phyloP scores from a whole-genome alignment of 31 red algal genomes.

The Bonnemaisonia californica region DNA sequence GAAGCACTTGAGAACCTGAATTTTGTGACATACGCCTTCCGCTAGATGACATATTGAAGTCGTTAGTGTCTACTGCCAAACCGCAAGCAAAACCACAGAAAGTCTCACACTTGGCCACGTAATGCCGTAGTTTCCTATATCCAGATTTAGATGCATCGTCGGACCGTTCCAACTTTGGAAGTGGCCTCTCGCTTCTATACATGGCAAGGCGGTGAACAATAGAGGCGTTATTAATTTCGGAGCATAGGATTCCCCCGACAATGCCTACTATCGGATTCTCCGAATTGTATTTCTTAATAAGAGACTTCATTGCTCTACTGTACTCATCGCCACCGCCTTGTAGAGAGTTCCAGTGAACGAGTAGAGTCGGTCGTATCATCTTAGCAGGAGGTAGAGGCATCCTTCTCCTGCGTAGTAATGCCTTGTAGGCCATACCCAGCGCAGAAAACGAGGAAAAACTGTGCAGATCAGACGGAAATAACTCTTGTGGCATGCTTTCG shows the following conservation, averaged over 20 bases:
- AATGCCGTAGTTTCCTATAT: no score
- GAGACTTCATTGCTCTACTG: background rate
- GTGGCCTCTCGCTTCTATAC: background rate
- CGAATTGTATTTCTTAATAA: background rate
- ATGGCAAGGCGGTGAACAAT: background rate
- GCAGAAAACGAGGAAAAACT: constrained; percentile 2
- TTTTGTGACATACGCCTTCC: no score
- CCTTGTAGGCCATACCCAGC: constrained; percentile 11
- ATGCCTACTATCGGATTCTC: constrained; percentile 43
- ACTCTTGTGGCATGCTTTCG: background rate
- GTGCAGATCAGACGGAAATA: constrained; percentile 4
- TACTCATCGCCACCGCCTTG: constrained; percentile 24
- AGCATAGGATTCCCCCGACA: constrained; percentile 13
- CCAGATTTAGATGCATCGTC: background rate
- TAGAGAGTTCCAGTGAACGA: constrained; percentile 19
- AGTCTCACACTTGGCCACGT: no score
- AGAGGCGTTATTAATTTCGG: constrained; percentile 34
- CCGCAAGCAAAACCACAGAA: no score
- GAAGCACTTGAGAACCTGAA: no score
- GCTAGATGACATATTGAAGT: no score
- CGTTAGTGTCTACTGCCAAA: no score
- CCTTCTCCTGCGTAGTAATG: background rate
- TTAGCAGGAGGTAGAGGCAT: constrained; percentile 3
- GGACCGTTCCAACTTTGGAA: background rate
- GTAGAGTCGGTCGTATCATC: constrained; percentile 24